Evolutionary conservation across 2,329 filamentous ascomycete genomes (phyloP).

Genomic region (Conoideocrella luteorostrata): DNA sequence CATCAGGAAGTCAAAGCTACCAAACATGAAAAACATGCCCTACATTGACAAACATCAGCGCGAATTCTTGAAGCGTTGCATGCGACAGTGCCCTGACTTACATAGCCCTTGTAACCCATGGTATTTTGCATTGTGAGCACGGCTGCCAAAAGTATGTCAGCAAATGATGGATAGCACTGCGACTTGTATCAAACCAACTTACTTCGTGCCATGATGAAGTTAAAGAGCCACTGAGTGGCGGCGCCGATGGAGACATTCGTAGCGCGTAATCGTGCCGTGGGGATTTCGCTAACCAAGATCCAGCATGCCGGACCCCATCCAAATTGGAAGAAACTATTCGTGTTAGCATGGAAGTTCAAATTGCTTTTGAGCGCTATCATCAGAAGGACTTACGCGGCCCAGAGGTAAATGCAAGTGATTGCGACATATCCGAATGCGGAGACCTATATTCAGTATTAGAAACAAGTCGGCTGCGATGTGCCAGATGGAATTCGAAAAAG

Average conservation of each 20-base stretch:
- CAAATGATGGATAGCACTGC: not conserved
- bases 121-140: constrained; percentile 61
- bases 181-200: constrained; percentile 10
- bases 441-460: constrained; percentile 26
- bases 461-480: not conserved
- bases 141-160: constrained; percentile 23
- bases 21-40: constrained; percentile 65
- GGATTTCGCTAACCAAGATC: constrained; percentile 66
- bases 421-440: constrained; percentile 63
- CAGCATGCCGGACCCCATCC: constrained; percentile 68
- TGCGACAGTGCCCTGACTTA: constrained; percentile 19
- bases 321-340: constrained; percentile 53
- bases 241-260: constrained; percentile 64
- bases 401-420: constrained; percentile 65
- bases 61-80: not conserved
- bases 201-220: constrained; percentile 62
- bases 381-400: constrained; percentile 43
- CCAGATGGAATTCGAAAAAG: not conserved
- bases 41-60: constrained; percentile 9
- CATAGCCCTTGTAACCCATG: constrained; percentile 35
- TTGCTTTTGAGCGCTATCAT: no score
- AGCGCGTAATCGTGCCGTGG: constrained; percentile 57
- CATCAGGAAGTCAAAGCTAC: constrained; percentile 59
- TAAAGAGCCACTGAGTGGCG: constrained; percentile 67
- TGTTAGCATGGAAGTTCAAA: no score